These are phyloP conservation scores for Gaertneriomyces semiglobifer DNA, from an alignment of 192 early-diverging fungal species.

Conservation along the genomic window DNA sequence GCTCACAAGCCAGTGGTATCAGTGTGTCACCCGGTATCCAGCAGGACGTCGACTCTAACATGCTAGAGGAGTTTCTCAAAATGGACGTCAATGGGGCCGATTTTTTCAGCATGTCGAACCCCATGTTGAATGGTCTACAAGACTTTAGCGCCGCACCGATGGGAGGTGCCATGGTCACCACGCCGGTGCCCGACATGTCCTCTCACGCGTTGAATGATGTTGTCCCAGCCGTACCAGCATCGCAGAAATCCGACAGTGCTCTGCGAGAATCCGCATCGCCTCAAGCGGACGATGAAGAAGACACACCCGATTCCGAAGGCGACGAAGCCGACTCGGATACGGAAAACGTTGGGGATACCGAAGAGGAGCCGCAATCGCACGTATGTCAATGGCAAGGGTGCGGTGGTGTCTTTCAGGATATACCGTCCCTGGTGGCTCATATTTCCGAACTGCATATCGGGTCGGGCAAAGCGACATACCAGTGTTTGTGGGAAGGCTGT, in stretches of 20 bases:
- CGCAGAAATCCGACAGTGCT: neutral
- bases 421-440: constrained; percentile 21
- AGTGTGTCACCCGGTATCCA: neutral
- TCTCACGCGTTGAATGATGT: neutral
- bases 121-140: neutral
- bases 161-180: neutral
- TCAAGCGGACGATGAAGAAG: constrained; percentile 26
- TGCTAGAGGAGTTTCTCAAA: constrained; percentile 17
- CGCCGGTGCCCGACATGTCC: neutral
- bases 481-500: constrained; percentile 39
- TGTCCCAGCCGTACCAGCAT: constrained; percentile 5
- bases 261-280: neutral
- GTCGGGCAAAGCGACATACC: constrained; percentile 36
- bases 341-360: constrained; percentile 26
- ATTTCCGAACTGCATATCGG: constrained; percentile 31
- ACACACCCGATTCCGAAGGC: neutral
- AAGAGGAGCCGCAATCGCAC: constrained; percentile 11
- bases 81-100: constrained; percentile 14
- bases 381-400: constrained; percentile 25
- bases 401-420: constrained; percentile 2
- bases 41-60: constrained; percentile 7
- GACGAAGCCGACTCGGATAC: constrained; percentile 16
- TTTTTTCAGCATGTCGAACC: neutral
- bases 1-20: constrained; percentile 13
- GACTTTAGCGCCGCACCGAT: neutral